Base-by-base conservation (phyloP, 306 rosid genomes). In the Geum urbanum region DNA sequence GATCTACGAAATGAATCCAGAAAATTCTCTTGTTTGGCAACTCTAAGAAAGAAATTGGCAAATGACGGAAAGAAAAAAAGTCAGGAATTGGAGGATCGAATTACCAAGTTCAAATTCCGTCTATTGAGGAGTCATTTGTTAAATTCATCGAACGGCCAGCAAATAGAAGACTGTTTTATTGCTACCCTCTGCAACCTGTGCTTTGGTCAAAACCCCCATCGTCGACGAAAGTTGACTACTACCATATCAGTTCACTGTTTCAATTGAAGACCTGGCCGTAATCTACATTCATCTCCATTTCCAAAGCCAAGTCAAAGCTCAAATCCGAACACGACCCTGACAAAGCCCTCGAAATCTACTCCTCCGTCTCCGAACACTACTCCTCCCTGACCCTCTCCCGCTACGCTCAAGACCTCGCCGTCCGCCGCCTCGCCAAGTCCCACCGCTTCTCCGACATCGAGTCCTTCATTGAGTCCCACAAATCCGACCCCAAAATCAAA, bases 361-460 rank as follows among this genome's bases (percentile, higher is more conserved):
- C 88, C 64, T 89, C 91, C 2, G 75, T 86, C 32, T 77, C 86
- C 68, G 66, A 68, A 40, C 66, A 73, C 78, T 72, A 72, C 73
- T 15, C 82, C 44, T 82, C 95, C 56, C 88, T 85, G 13, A 55
- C 76, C 56, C 67, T 80, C 50, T 84, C 88, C 47, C 89, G 89
- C 77, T 81, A 80, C 69, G 81, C 86, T 44, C 88, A 74, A 59
- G 96, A 86, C 58, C 79, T 89, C 78, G 80, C 89, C 16, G 81
- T 89, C 15, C 85, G 91, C 11, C 87, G 91, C 48, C 89, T 89
- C 70, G 82, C 75, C 46, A 83, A 81, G 79, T 83, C 89, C 18
- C 84, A 60, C 45, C 86, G 91, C 50, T 83, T 82, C 66, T 62
- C 80, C 40, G 90, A 89, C 64, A 70, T 89, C 63, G 85, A 84